These are phyloP conservation scores for Quercus suber DNA, from an alignment of 306 rosid species.

Conservation along the genomic window DNA sequence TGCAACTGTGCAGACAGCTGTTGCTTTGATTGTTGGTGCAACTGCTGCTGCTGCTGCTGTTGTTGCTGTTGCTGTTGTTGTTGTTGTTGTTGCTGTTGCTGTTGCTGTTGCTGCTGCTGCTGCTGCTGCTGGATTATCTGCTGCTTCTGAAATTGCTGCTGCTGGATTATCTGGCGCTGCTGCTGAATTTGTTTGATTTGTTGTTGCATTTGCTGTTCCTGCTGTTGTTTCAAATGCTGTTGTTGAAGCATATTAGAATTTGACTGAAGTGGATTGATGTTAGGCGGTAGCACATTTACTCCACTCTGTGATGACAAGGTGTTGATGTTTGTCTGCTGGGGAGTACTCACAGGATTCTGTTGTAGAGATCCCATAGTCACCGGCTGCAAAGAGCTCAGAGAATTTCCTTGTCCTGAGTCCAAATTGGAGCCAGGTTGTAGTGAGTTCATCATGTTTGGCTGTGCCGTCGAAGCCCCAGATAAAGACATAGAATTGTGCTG, in stretches of 20 bases:
- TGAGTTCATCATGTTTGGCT: conserved; percentile 57
- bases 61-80: conserved; percentile 15
- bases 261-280: conserved; percentile 51
- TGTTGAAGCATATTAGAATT: conserved; percentile 61
- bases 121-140: conserved; percentile 32
- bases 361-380: conserved; percentile 61
- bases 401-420: conserved; percentile 67
- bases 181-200: conserved; percentile 36
- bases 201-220: conserved; percentile 58
- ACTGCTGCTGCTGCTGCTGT: conserved; percentile 48
- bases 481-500: conserved; percentile 66
- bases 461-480: conserved; percentile 52
- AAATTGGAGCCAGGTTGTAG: conserved; percentile 57
- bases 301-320: conserved; percentile 63
- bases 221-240: conserved; percentile 68
- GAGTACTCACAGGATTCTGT: conserved; percentile 57
- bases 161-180: conserved; percentile 35
- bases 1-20: conserved; percentile 66
- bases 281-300: conserved; percentile 55
- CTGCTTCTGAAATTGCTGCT: conserved; percentile 51
- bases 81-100: background rate
- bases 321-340: conserved; percentile 61
- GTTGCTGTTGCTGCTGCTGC: background rate
- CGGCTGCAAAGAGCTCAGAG: conserved; percentile 56
- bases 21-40: conserved; percentile 63